Base-by-base conservation (phyloP, 805 yeast species). In the Metschnikowia hibisci region DNA sequence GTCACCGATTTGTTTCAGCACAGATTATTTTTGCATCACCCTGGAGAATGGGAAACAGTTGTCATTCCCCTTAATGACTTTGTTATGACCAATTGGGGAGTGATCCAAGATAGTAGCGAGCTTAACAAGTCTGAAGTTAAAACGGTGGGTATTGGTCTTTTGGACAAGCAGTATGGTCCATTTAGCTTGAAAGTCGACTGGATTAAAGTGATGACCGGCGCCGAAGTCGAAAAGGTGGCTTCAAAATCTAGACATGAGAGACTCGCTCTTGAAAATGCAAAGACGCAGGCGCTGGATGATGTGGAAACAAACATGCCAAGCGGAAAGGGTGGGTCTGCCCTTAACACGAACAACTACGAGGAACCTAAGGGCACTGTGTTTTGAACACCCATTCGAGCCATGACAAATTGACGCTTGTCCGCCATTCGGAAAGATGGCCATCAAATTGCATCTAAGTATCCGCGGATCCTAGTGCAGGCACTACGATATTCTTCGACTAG, bases 41-140 rank as follows among this genome's bases (percentile, higher is more conserved):
- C 87, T 4, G 87, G 88, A 2, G 71, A 79, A 48, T 87, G 95
- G 95, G 93, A 87, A 58, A 83, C 88, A 1, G 88, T 87, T 11
- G 77, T 82, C 23, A 80, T 87, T 27, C 88, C 93, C 34, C 67
- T 87, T 39, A 76, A 80, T 51, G 89, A 84, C 57, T 86, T 87
- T 62, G 89, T 87, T 40, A 72, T 87, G 63, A 87, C 95, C 16
- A 86, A 85, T 60, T 80, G 85, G 73, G 96, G 96, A n/a, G 73
- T 67, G 3, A 71, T 71, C 40, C 74, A 70, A 56, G 74, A 69
- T 46, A 74, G 73, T n/a, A 60, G 66, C 43, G 74, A 67, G 49
- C 67, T 87, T 60, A 84, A 86, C 58, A 78, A 76, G 53, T 69
- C 77, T 15, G 77, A 78, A 49, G 78, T 87, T 40, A 80, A 81